Conservation (phyloP, 495 filamentous ascomycete species). For the Hyaloscypha variabilis region DNA sequence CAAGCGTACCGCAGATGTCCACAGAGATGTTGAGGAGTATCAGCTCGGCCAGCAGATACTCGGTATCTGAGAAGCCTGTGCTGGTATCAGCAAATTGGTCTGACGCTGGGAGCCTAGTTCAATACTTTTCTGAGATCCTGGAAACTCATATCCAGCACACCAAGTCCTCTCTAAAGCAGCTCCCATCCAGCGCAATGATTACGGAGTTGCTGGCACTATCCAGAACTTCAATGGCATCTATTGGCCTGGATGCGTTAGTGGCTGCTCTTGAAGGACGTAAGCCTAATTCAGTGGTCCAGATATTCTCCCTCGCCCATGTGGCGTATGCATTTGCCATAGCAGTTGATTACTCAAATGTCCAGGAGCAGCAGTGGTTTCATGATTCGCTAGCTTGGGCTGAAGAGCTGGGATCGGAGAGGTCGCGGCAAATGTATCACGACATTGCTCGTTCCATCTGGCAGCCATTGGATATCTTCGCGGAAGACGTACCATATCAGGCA, state of each 20-base stretch:
- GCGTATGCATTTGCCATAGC: constrained; percentile 29
- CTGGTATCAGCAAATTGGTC: constrained; percentile 21
- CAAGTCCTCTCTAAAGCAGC: constrained; percentile 11
- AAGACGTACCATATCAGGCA: neutral
- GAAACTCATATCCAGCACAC: constrained; percentile 30
- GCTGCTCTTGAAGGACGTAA: constrained; percentile 28
- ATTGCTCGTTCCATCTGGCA: constrained; percentile 28
- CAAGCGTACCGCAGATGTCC: neutral
- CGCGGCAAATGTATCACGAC: constrained; percentile 19
- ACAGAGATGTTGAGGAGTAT: neutral
- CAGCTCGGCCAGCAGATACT: constrained; percentile 12
- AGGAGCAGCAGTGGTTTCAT: constrained; percentile 21
- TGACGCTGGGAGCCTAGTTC: constrained; percentile 13
- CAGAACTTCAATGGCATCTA: constrained; percentile 25
- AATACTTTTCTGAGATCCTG: constrained; percentile 28
- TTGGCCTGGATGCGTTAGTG: constrained; percentile 25
- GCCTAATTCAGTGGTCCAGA: constrained; percentile 25
- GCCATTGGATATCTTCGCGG: constrained; percentile 11
- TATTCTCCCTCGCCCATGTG: constrained; percentile 31
- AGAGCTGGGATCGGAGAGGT: constrained; percentile 16
- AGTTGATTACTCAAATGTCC: constrained; percentile 19
- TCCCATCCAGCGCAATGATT: constrained; percentile 16
- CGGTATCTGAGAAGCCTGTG: constrained; percentile 11
- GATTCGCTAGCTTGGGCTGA: constrained; percentile 25
- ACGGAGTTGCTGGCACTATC: constrained; percentile 28